These are phyloP conservation scores for Dactylellina parvicollis DNA, from an alignment of 2,329 filamentous ascomycete genomes.

Conservation along the genomic window DNA sequence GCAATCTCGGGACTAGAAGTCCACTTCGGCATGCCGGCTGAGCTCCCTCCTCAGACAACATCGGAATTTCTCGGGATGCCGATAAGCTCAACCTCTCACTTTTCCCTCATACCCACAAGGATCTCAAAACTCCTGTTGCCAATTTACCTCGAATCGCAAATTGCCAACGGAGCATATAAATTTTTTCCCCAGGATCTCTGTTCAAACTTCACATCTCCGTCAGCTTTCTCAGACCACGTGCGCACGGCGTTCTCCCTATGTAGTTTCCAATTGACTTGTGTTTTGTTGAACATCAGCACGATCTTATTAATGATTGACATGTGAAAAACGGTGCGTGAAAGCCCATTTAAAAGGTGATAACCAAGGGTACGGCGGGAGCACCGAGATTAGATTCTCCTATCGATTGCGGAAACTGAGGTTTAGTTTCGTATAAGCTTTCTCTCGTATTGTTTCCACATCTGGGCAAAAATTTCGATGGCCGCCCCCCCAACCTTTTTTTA, in stretches of 20 bases:
- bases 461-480: background rate
- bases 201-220: background rate
- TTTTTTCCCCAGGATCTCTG: background rate
- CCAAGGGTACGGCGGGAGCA: background rate
- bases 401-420: conserved; percentile 9
- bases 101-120: background rate
- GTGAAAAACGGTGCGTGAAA: conserved; percentile 20
- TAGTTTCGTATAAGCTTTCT: background rate
- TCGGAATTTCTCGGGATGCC: conserved; percentile 39
- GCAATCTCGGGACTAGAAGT: too few relatives aligned
- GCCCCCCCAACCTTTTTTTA: conserved; percentile 9
- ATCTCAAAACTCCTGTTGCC: background rate
- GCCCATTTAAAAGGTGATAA: background rate
- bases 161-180: background rate
- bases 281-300: background rate
- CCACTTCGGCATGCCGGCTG: conserved; percentile 41
- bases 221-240: background rate
- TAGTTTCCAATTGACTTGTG: conserved; percentile 11
- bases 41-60: conserved; percentile 30
- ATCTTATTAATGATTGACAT: background rate
- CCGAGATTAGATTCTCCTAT: conserved; percentile 19
- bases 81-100: conserved; percentile 4
- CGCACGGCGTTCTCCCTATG: background rate
- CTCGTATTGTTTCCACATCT: background rate
- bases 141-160: background rate